These are phyloP conservation scores for Fusarium paranaense DNA, from an alignment of 2,329 filamentous ascomycete genomes.

Conservation along the genomic window DNA sequence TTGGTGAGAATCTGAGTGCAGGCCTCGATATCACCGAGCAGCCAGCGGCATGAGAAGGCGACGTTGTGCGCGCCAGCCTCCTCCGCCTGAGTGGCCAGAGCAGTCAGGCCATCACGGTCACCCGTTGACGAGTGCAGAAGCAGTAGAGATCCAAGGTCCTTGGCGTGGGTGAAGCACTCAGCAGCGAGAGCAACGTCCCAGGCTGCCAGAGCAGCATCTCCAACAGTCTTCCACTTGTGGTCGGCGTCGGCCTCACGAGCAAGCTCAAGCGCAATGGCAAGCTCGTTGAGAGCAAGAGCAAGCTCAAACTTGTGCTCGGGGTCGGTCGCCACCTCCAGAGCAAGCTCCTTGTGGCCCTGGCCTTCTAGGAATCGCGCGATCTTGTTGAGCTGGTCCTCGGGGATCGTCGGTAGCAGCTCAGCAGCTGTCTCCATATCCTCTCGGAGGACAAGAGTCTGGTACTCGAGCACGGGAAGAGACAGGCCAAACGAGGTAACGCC, in stretches of 20 bases:
- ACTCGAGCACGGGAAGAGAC: constrained; percentile 93
- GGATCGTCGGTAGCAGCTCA: constrained; percentile 85
- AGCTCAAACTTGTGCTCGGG: constrained; percentile 97
- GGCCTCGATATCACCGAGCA: constrained; percentile 82
- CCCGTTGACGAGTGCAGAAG: constrained; percentile 89
- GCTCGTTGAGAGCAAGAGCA: constrained; percentile 82
- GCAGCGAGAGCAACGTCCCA: constrained; percentile 92
- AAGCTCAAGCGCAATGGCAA: constrained; percentile 87
- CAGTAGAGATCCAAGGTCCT: constrained; percentile 89
- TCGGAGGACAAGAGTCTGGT: constrained; percentile 94
- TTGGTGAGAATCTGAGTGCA: constrained; percentile 84
- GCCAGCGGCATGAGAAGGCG: constrained; percentile 91
- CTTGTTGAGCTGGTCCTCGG: constrained; percentile 95
- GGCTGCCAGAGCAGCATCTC: constrained; percentile 85
- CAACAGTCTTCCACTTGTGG: constrained; percentile 98
- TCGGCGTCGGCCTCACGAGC: constrained; percentile 87
- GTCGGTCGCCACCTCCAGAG: constrained; percentile 93
- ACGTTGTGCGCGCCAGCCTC: constrained; percentile 88
- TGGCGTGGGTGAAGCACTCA: constrained; percentile 92
- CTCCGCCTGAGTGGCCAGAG: constrained; percentile 80
- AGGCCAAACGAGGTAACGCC: constrained; percentile 90
- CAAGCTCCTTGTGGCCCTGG: constrained; percentile 96
- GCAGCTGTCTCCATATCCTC: constrained; percentile 93
- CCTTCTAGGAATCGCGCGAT: constrained; percentile 97
- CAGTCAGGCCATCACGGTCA: constrained; percentile 78